These are phyloP conservation scores for Rubroshorea leprosula DNA, from an alignment of 345 rosid species.

Conservation along the genomic window DNA sequence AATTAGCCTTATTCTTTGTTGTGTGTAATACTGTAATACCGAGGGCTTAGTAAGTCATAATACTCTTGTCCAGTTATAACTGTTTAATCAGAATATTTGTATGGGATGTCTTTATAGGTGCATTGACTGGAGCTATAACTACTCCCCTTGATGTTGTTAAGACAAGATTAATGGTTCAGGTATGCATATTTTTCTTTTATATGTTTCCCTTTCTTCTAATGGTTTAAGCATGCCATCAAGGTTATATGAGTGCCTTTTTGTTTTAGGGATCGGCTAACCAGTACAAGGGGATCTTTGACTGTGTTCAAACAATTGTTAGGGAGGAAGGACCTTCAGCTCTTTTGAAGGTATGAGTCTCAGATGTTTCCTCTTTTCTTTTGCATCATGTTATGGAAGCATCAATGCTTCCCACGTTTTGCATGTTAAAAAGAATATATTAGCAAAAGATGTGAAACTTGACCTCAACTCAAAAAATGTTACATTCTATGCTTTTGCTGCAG, in stretches of 20 bases:
- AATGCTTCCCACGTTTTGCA: too few relatives aligned
- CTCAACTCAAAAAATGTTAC: too few relatives aligned
- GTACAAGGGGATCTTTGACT: conserved; percentile 75
- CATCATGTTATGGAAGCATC: too few relatives aligned
- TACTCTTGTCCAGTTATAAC: background rate
- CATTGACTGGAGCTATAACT: conserved; percentile 92
- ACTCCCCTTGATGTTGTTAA: conserved; percentile 97
- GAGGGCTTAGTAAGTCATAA: background rate
- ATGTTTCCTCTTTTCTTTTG: background rate
- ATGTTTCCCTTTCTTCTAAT: background rate
- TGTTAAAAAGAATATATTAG: too few relatives aligned
- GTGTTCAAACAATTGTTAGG: conserved; percentile 71
- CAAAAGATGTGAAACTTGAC: too few relatives aligned
- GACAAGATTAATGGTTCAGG: conserved; percentile 98
- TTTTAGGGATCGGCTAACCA: conserved; percentile 73
- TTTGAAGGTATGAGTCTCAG: conserved; percentile 51
- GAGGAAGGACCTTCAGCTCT: conserved; percentile 93
- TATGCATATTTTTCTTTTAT: conserved; percentile 19
- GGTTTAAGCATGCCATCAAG: background rate
- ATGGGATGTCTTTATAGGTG: conserved; percentile 44
- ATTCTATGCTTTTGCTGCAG: conserved; percentile 30
- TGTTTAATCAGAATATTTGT: background rate
- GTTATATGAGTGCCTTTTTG: background rate
- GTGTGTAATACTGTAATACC: too few relatives aligned
- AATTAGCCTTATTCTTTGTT: too few relatives aligned